phyloP scores from a whole-genome alignment of 306 rosid species.

The Gastrolobium bilobum region DNA sequence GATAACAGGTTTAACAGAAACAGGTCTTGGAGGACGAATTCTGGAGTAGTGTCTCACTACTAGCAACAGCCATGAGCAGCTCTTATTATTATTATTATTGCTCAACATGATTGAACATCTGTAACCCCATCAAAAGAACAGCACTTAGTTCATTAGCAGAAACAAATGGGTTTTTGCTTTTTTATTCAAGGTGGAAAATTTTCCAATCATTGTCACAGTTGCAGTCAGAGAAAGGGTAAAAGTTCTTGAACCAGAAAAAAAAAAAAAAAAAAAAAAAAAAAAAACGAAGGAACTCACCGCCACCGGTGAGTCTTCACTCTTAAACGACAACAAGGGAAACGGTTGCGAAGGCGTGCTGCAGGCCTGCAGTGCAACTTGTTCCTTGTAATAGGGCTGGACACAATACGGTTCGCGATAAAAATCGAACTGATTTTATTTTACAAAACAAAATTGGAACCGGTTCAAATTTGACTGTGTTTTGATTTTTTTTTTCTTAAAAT shows the following conservation, averaged over 20 bases:
- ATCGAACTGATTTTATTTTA: too few relatives aligned
- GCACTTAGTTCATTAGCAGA: not conserved
- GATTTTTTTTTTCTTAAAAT: too few relatives aligned
- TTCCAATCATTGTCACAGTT: not conserved
- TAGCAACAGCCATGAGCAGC: constrained; percentile 35
- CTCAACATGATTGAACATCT: constrained; percentile 47
- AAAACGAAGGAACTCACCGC: not conserved
- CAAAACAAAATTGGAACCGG: too few relatives aligned
- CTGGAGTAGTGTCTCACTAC: constrained; percentile 63
- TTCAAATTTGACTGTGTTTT: too few relatives aligned
- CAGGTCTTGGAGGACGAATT: constrained; percentile 71
- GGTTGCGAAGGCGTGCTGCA: too few relatives aligned
- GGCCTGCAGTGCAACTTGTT: too few relatives aligned
- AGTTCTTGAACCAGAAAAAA: not conserved
- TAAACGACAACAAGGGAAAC: too few relatives aligned
- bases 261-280: not conserved
- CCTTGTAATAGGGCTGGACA: too few relatives aligned
- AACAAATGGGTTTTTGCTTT: not conserved
- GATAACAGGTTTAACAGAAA: constrained; percentile 62
- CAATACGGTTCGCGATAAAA: too few relatives aligned
- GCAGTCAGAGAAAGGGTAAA: not conserved
- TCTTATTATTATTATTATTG: not conserved
- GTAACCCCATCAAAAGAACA: constrained; percentile 25
- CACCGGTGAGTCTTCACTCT: too few relatives aligned
- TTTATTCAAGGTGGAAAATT: constrained; percentile 1